These are phyloP conservation scores for Jaltomata sinuosa DNA, from an alignment of 257 asterid genomes.

Conservation along the genomic window DNA sequence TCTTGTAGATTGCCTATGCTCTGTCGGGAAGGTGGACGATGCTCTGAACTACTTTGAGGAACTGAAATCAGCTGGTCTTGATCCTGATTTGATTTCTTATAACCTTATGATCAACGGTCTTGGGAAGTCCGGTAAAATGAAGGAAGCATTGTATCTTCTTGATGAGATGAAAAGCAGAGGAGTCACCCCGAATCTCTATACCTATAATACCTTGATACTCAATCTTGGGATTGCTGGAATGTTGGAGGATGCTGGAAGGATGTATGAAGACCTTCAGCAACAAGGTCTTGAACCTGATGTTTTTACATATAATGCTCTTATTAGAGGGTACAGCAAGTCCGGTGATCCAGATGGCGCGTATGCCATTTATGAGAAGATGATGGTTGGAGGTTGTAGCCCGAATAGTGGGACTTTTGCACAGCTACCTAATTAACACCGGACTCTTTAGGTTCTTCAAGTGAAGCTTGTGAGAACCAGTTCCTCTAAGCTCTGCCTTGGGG, in stretches of 20 bases:
- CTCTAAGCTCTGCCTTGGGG: background rate
- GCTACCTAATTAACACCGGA: conserved; percentile 54
- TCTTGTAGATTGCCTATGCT: conserved; percentile 71
- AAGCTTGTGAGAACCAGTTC: background rate
- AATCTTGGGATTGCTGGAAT: conserved; percentile 70
- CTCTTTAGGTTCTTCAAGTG: background rate
- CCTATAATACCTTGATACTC: conserved; percentile 66
- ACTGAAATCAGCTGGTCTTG: conserved; percentile 64
- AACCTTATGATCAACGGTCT: conserved; percentile 84
- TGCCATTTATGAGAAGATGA: conserved; percentile 79
- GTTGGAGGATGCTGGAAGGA: conserved; percentile 57
- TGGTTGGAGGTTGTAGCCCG: conserved; percentile 78
- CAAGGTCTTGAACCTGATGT: conserved; percentile 73
- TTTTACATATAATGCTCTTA: conserved; percentile 76
- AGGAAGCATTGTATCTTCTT: conserved; percentile 52
- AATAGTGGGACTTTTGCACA: conserved; percentile 78
- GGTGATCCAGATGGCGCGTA: conserved; percentile 74
- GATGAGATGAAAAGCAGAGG: conserved; percentile 77
- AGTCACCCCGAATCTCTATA: conserved; percentile 60
- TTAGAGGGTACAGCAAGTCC: conserved; percentile 63
- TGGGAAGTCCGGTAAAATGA: conserved; percentile 45
- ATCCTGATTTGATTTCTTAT: conserved; percentile 82
- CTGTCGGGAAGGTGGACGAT: conserved; percentile 48
- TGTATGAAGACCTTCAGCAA: conserved; percentile 60
- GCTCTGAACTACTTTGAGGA: conserved; percentile 73